A percentile compares a stretch with the other conserved stretches of the same genome.
Conservation (phyloP, 2,329 filamentous ascomycete genomes). For the Colletotrichum liriopes region DNA sequence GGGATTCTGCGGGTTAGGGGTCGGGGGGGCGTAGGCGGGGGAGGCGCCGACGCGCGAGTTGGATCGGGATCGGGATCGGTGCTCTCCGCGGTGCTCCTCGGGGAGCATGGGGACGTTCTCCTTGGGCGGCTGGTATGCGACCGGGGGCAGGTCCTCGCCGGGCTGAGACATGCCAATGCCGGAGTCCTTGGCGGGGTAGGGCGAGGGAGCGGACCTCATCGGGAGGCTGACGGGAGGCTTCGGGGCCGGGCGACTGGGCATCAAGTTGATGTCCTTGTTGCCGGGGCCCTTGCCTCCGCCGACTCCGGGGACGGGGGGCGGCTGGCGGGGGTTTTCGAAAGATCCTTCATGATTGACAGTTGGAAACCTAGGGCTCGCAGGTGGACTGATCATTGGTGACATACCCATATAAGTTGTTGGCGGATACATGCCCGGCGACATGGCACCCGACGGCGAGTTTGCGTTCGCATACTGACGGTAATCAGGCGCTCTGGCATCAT, state of each 20-base stretch:
- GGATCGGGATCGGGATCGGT: conserved; percentile 70
- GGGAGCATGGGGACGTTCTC: conserved; percentile 73
- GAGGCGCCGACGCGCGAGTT: conserved; percentile 75
- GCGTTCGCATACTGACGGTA: conserved; percentile 58
- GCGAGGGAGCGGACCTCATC: conserved; percentile 69
- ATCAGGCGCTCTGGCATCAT: conserved; percentile 80
- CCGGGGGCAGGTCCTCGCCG: conserved; percentile 68
- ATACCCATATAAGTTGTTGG: conserved; percentile 71
- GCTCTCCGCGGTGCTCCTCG: conserved; percentile 75
- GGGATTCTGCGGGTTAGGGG: conserved; percentile 57
- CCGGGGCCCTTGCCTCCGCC: conserved; percentile 62
- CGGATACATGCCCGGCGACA: conserved; percentile 70
- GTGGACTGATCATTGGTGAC: conserved; percentile 80
- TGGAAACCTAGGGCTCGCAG: conserved; percentile 89
- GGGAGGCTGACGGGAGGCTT: conserved; percentile 82
- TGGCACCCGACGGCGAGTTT: conserved; percentile 59
- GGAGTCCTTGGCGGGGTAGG: conserved; percentile 73
- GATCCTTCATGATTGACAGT: conserved; percentile 88
- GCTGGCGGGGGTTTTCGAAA: conserved; percentile 96
- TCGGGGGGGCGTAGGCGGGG: conserved; percentile 62
- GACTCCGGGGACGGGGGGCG: conserved; percentile 85
- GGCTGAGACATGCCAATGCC: conserved; percentile 73
- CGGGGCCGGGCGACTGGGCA: conserved; percentile 89
- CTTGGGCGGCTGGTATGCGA: conserved; percentile 65
- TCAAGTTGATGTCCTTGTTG: conserved; percentile 72